A percentile compares a stretch with the other conserved stretches of the same genome.
These are phyloP conservation scores for Pythium graminicola DNA, from an alignment of 352 stramenopile species.

Conservation along the genomic window DNA sequence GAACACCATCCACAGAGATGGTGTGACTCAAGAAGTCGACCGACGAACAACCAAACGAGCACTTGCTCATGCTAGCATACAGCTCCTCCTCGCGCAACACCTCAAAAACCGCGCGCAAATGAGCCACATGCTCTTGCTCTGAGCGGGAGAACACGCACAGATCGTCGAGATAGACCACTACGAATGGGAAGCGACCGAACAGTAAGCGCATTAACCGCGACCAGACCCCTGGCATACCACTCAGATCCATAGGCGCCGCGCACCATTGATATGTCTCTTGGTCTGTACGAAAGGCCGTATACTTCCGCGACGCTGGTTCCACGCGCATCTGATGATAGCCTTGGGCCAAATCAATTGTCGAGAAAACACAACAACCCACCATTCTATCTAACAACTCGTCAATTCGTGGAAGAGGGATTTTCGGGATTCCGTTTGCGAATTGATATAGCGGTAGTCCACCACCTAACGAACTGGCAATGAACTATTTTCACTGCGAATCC, in stretches of 20 bases:
- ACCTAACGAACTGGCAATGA: conserved; percentile 13
- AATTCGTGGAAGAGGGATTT: conserved; percentile 22
- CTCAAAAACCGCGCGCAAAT: conserved; percentile 17
- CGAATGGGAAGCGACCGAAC: conserved; percentile 28
- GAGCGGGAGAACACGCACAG: conserved; percentile 30
- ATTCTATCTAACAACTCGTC: conserved; percentile 24
- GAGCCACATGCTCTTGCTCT: conserved; percentile 20
- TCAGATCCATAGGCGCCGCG: conserved; percentile 36
- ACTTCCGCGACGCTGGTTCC: conserved; percentile 8
- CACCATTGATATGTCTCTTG: conserved; percentile 36
- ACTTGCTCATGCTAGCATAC: conserved; percentile 22
- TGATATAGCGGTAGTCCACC: conserved; percentile 23
- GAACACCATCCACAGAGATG: conserved; percentile 13
- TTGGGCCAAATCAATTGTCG: conserved; percentile 24
- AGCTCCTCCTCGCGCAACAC: conserved; percentile 19
- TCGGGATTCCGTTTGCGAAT: conserved; percentile 16
- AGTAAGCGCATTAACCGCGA: conserved; percentile 31
- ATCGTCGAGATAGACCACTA: conserved; percentile 35
- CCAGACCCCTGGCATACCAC: conserved; percentile 34
- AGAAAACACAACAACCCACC: conserved; percentile 9
- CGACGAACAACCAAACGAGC: conserved; percentile 14
- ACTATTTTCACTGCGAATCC: too few relatives aligned
- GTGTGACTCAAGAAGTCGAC: conserved; percentile 29
- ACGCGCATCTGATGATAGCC: conserved; percentile 31
- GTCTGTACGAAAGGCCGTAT: conserved; percentile 30